phyloP scores from a whole-genome alignment of 2,329 filamentous ascomycete species.

The Sclerotiophoma versabilis region DNA sequence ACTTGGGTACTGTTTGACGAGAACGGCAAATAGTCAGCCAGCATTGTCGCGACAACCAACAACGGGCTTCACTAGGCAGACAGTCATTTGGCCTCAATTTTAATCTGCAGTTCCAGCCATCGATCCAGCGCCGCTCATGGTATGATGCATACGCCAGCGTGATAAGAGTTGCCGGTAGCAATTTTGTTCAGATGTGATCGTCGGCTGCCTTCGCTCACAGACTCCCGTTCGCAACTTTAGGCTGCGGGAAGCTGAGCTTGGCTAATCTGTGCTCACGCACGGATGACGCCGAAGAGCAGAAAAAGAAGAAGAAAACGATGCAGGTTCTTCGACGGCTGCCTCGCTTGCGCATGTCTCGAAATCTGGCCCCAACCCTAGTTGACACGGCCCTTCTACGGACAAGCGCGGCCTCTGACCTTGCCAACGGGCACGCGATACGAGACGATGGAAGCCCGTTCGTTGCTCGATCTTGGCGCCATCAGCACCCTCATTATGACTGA shows the following conservation, averaged over 20 bases:
- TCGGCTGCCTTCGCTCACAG: slow-evolving; percentile 39
- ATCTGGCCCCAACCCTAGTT: slow-evolving; percentile 30
- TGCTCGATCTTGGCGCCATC: slow-evolving; percentile 30
- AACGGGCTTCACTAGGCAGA: slow-evolving; percentile 14
- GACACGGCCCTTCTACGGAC: slow-evolving; percentile 25
- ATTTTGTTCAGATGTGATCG: slow-evolving; percentile 42
- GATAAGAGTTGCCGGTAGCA: slow-evolving; percentile 30
- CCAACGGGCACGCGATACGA: slow-evolving; percentile 42
- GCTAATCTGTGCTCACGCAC: slow-evolving; percentile 37
- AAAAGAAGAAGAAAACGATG: slow-evolving; percentile 38
- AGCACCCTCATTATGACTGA: slow-evolving; percentile 22
- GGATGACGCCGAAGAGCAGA: slow-evolving; percentile 42
- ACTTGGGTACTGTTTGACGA: slow-evolving; percentile 5
- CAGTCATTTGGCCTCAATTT: neutral
- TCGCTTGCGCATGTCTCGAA: slow-evolving; percentile 36
- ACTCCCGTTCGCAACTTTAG: slow-evolving; percentile 45
- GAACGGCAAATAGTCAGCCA: neutral
- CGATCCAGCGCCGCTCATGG: slow-evolving; percentile 13
- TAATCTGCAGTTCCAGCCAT: slow-evolving; percentile 4
- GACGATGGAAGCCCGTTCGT: slow-evolving; percentile 33
- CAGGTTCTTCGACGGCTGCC: slow-evolving; percentile 35
- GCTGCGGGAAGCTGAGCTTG: slow-evolving; percentile 44
- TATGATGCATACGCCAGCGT: slow-evolving; percentile 31
- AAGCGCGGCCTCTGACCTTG: slow-evolving; percentile 27
- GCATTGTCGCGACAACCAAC: slow-evolving; percentile 8